Base-by-base conservation (phyloP, 1,284 basidiomycete species). In the Abortiporus biennis region DNA sequence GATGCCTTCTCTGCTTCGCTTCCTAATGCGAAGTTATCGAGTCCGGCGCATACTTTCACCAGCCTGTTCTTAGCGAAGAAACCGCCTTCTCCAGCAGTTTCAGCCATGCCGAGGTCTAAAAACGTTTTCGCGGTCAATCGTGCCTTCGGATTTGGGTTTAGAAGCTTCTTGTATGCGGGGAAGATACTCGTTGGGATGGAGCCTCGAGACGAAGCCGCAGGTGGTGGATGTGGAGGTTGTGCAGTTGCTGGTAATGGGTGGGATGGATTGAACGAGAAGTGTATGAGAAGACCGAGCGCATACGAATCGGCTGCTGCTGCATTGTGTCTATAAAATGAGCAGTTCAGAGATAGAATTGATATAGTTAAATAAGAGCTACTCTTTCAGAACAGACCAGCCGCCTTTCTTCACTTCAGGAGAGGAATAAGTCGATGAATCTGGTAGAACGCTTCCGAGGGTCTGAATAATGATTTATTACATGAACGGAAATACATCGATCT, bases 351-450 rank as follows among this genome's bases (percentile, higher is more conserved):
- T 42, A 38, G 25, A 39, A 16, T 11, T 11, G 11, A 43, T 33
- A 15, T 31, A 38, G 8, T 13, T n/a, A 44, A 35, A 1, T 22
- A 40, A 17, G 20, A 30, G 58, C 75, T 62, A 94, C 92, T 92
- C 84, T 71, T 90, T 90, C 16, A 94, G 61, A 0, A 66, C 67
- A 16, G 78, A 80, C 86, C 91, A 98, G 5, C 95, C 93, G 27
- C 69, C 72, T 58, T 89, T 92, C 65, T 84, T 85, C n/a, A 96
- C 85, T 66, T 99, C 96, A 0, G 96, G 95, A 3, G 86, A 74
- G 19, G 80, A 74, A 58, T 69, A 84, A 41, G 55, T 62, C 55
- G 64, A 74, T 44, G 74, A 72, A 53, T 68, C 79, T 44, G 85
- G 84, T 32, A 85, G 61, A 25, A 84, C 56, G 5, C 81, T 75